A percentile compares a stretch with the other conserved stretches of the same genome.
Evolutionary conservation across 768 basidiomycete genomes (phyloP).

Genomic region (Termitomyces sp.): DNA sequence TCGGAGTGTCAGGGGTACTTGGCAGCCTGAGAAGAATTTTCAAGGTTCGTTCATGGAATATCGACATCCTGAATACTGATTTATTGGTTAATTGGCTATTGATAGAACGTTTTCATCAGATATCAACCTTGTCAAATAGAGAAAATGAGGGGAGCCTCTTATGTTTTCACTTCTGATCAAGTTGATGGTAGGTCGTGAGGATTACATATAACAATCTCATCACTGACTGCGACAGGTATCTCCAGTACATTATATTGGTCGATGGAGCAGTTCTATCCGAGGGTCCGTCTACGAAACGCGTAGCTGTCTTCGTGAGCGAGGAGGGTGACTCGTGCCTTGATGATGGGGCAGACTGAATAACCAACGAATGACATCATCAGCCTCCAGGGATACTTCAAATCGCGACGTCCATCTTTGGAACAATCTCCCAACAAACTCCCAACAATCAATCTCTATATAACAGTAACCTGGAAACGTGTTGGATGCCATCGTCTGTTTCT

Average conservation of each 20-base stretch:
- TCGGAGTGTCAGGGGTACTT: conserved; percentile 44
- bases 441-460: no score
- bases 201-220: conserved; percentile 65
- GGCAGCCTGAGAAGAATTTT: conserved; percentile 26
- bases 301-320: conserved; percentile 82
- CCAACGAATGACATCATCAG: conserved; percentile 10
- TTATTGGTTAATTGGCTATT: no score
- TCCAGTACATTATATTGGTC: conserved; percentile 77
- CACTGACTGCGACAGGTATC: conserved; percentile 59
- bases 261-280: conserved; percentile 66
- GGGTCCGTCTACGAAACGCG: conserved; percentile 69
- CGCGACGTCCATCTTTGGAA: no score
- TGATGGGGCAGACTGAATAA: conserved; percentile 12
- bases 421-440: no score
- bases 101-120: conserved; percentile 1
- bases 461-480: no score
- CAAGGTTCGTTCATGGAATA: conserved; percentile 1
- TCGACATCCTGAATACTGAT: conserved; percentile 31
- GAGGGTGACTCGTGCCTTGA: conserved; percentile 65
- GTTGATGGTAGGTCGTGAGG: conserved; percentile 90
- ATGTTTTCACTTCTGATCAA: conserved; percentile 92
- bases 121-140: background rate
- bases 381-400: background rate
- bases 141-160: conserved; percentile 39
- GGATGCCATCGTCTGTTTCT: background rate